Conservation (phyloP, 305 asterid genomes). For the Fraxinus angustifolia region DNA sequence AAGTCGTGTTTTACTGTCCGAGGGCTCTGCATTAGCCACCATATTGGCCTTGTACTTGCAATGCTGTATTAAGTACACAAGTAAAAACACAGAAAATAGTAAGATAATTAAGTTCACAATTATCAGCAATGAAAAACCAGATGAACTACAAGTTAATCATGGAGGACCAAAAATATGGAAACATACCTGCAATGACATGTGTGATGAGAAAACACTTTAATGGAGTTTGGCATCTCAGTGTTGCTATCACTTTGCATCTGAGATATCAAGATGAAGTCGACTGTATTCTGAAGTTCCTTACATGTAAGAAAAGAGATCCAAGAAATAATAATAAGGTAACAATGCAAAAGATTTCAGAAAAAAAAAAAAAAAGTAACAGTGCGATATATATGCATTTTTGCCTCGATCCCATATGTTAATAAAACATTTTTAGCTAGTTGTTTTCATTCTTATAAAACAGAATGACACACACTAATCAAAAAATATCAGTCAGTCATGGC, state of each 20-base stretch:
- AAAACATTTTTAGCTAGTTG: background rate
- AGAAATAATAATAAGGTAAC: conserved; percentile 3
- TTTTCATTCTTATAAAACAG: background rate
- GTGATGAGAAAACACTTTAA: conserved; percentile 61
- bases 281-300: conserved; percentile 57
- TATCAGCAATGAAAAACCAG: background rate
- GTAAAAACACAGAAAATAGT: conserved; percentile 2
- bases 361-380: background rate
- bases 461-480: background rate
- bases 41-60: conserved; percentile 59
- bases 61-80: conserved; percentile 37
- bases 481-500: background rate
- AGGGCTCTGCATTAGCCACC: conserved; percentile 86
- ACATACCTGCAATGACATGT: conserved; percentile 75
- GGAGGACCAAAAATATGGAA: background rate
- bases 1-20: conserved; percentile 59
- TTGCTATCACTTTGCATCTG: conserved; percentile 41
- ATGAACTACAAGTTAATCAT: background rate
- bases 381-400: background rate
- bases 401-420: background rate
- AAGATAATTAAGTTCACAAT: background rate
- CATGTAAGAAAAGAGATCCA: conserved; percentile 23
- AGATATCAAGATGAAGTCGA: conserved; percentile 81
- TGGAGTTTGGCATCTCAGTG: conserved; percentile 32
- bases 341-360: background rate